Evolutionary conservation across 495 filamentous ascomycete genomes (phyloP), one percentile per base, ranked within the genome.

Genomic region (Barbatosphaeria neglecta): DNA sequence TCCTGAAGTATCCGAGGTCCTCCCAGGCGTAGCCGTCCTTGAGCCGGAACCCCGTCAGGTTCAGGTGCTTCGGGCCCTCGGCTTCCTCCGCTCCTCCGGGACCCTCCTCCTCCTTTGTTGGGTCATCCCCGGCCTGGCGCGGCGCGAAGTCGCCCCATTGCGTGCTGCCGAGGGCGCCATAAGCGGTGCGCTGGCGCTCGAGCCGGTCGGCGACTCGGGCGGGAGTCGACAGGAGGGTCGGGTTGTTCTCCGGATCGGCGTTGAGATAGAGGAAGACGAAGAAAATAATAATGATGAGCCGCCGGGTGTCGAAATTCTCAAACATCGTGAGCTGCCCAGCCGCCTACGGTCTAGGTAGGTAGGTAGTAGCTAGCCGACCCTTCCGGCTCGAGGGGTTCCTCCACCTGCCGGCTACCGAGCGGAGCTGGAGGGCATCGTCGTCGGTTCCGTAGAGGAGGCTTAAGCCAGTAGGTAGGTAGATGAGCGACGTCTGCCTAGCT

Each of bases 11-110:
- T 53, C 45, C 63, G 62, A 63, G 74, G 71, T 62, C 78, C 59
- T 62, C 73, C 89, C 88, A 95, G 3, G 76, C 80, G 63, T 81
- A 87, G 24, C 73, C 80, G 59, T 93, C 82, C 28, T 80, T 75
- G 47, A 81, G 67, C 44, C 83, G 73, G 19, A 90, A 76, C 2
- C 89, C 89, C 13, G 82, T 80, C 48, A 90, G 65, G 46, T 93
- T 90, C 48, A 93, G 66, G 69, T 80, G 90, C 50, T 67, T 77
- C 61, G 49, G 31, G 31, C 9, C 8, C 9, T 8, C 27, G 27
- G 3, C 27, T 8, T 3, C n/a, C 44, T 49, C 43, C 16, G 50
- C 23, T 46, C 52, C 18, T 44, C 54, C 41, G 52, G 50, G 6
- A n/a, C n/a, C n/a, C n/a, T n/a, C n/a, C n/a, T n/a, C n/a, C n/a